Percentiles rank a stretch among this genome's conserved stretches.
phyloP scores from a whole-genome alignment of 495 filamentous ascomycete genomes.

The Penicillium dipodomyicola region DNA sequence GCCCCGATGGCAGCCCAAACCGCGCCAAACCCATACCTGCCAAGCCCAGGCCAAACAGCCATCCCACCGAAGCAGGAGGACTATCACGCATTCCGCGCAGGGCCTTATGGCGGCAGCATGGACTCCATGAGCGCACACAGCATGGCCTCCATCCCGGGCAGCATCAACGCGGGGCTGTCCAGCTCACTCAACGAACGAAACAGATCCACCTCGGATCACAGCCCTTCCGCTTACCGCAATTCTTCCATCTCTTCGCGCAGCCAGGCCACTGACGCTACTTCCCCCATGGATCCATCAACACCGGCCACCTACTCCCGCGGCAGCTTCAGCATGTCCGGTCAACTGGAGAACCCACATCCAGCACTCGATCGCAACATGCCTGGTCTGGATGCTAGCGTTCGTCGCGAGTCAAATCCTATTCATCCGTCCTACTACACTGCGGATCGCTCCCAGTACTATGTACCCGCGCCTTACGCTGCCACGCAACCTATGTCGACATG shows the following conservation, averaged over 20 bases:
- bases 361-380: slow-evolving; percentile 36
- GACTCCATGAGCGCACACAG: slow-evolving; percentile 35
- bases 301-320: slow-evolving; percentile 40
- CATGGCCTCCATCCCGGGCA: slow-evolving; percentile 38
- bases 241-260: slow-evolving; percentile 45
- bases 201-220: slow-evolving; percentile 43
- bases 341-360: slow-evolving; percentile 33
- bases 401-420: slow-evolving; percentile 43
- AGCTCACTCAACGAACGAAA: slow-evolving; percentile 41
- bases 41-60: slow-evolving; percentile 29
- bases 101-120: slow-evolving; percentile 38
- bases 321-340: slow-evolving; percentile 42
- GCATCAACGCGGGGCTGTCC: slow-evolving; percentile 31
- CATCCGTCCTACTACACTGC: slow-evolving; percentile 35
- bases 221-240: slow-evolving; percentile 43
- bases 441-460: slow-evolving; percentile 42
- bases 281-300: slow-evolving; percentile 42
- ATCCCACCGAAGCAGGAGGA: slow-evolving; percentile 40
- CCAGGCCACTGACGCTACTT: slow-evolving; percentile 42
- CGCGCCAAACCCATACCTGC: slow-evolving; percentile 43
- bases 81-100: slow-evolving; percentile 37
- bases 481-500: slow-evolving; percentile 37
- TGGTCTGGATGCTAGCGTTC: slow-evolving; percentile 38
- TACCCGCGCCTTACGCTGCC: slow-evolving; percentile 36
- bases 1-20: slow-evolving; percentile 33